phyloP scores from a whole-genome alignment of 2,329 filamentous ascomycete species.

The Teratosphaeria zuluensis region DNA sequence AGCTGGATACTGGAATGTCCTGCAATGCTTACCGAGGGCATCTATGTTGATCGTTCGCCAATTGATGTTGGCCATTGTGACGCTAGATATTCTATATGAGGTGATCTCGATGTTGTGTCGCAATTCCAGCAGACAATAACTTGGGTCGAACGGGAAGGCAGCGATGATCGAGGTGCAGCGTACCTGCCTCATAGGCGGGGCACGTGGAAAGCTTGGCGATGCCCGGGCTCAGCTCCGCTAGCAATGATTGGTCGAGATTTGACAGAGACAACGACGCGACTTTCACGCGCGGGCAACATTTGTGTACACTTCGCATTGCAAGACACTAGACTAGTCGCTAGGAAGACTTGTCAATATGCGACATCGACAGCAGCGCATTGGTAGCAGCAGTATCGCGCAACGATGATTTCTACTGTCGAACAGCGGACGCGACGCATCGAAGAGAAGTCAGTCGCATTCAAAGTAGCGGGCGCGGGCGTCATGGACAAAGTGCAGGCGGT shows the following conservation, averaged over 20 bases:
- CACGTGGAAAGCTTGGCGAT: background rate
- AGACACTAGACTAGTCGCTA: background rate
- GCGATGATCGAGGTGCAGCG: background rate
- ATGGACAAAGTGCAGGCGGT: constrained; percentile 17
- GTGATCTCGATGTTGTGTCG: background rate
- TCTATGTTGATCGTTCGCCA: constrained; percentile 92
- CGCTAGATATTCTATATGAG: background rate
- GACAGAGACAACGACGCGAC: background rate
- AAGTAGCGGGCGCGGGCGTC: constrained; percentile 2
- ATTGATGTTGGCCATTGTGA: constrained; percentile 43
- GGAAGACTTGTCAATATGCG: background rate
- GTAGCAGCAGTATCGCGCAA: background rate
- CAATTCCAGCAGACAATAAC: background rate
- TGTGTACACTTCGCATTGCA: background rate
- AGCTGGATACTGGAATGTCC: background rate
- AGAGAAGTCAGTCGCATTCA: constrained; percentile 2
- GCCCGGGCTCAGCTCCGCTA: background rate
- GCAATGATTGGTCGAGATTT: background rate
- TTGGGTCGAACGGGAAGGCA: background rate
- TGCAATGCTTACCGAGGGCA: constrained; percentile 43
- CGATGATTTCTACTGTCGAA: background rate
- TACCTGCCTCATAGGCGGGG: background rate
- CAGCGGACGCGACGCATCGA: background rate
- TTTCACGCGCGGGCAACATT: background rate
- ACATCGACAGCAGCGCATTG: background rate